Base-by-base conservation (phyloP, 2,329 filamentous ascomycete species). In the Rutstroemia sp. region DNA sequence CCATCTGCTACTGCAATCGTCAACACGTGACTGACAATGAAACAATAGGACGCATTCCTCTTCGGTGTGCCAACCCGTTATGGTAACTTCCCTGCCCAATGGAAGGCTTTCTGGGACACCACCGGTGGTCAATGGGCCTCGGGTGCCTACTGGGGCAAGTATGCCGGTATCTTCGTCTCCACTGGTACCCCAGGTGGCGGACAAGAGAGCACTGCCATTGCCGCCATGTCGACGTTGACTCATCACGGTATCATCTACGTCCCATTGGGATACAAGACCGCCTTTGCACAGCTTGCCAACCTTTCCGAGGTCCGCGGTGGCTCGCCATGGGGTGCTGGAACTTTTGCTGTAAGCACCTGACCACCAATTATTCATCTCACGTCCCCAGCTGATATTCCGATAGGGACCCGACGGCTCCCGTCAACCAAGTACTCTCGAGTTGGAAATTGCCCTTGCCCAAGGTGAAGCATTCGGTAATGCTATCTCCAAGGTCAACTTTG, bases 161-260 rank as follows among this genome's bases (percentile, higher is more conserved):
- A 90, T 69, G 92, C 88, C 54, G 92, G 92, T 68, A 63, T 96
- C 60, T 99, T 99, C 81, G 75, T 99, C 73, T 90, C 86, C 61
- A 95, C 90, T n/a, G 91, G 78, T 59, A 87, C 85, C 57, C 77
- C 78, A 55, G 94, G 94, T 61, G 94, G 94, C 71, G 94, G 94
- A 62, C 94, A 99, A 78, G 94, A 99, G 77, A 86, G 83, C 57
- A 99, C 94, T 49, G 86, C 82, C 65, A 76, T 96, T 62, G 79
- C 86, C 37, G 77, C 86, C 71, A 84, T 97, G 82, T 90, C 86
- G 69, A 97, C 92, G 18, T 78, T 97, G 54, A 73, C 86, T 59
- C 94, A 97, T 77, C 94, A 97, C 78, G 94, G 94, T 69, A 87
- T 97, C 76, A 87, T 94, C 79, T 97, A 87, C 73, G 91, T 97